Base-by-base conservation (phyloP, 1,284 basidiomycete species). In the Papiliotrema laurentii region DNA sequence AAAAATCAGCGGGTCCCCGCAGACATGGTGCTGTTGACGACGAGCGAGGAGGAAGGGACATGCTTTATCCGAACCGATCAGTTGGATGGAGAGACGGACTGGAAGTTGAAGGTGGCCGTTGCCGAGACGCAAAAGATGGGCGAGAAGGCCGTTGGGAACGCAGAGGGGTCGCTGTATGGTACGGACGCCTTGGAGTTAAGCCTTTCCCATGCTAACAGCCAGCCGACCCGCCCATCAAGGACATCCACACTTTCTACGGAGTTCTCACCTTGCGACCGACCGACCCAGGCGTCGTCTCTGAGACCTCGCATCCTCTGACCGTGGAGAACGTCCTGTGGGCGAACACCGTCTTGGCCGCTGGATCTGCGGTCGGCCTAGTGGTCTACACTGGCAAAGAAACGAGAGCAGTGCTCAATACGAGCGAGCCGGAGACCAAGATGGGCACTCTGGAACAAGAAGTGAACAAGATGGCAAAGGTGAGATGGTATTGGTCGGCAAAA, bases 51-150 rank as follows among this genome's bases (percentile, higher is more conserved):
- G 27, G 71, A 85, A 28, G 96, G 96, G 2, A 93, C 92, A 1
- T 97, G 94, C 69, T 99, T 98, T 72, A 88, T 99, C 46, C 80
- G 94, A 5, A 99, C 96, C 0, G 96, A 99, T 72, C 96, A 98
- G 68, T 80, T 99, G 10, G 96, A 99, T 61, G 96, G 96, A 38
- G 96, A 99, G 74, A 99, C 96, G 1, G 96, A 98, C 64, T 98
- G 96, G 96, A 99, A 99, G 72, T 77, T 97, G 43, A 83, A 89
- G 10, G 85, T 97, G 1, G 93, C 94, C 0, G 85, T 96, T 3
- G 81, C 85, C 1, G 79, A 84, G 24, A 89, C 86, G 26, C 92
- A 97, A 75, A 83, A 83, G 60, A 72, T 94, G 53, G 76, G 77
- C 0, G 81, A 78, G 34, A 78, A 87, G 18, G 84, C 85, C 22